Evolutionary conservation across 2,329 filamentous ascomycete species (phyloP), one percentile per base, ranked within the genome.

Genomic region (Rhytidhysteron rufulum): DNA sequence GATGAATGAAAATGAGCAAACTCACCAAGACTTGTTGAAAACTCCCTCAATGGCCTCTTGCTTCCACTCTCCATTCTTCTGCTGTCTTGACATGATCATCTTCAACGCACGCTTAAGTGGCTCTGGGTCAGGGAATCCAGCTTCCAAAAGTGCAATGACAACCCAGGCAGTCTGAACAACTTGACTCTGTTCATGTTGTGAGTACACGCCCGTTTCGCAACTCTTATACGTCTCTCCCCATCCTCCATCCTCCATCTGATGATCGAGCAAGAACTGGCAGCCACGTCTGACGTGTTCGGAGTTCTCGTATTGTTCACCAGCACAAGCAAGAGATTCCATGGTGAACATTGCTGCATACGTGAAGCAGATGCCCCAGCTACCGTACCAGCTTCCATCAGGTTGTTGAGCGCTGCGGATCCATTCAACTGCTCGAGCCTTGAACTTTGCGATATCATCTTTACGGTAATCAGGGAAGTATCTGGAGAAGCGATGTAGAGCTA

Each of bases 321-420:
- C 80, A 34, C 82, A 85, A 5, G 81, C 78, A 51, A 98, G 74
- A 47, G 86, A 88, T 63, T 97, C 91, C 1, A 97, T 74, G 0
- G 90, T 90, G 68, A 98, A 98, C 89, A 97, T 94, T 48, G 82
- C 86, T 1, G 90, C 93, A 60, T 98, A 98, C 0, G 90, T 96
- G 66, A 95, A 98, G 70, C 93, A 98, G 55, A 98, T 94, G 38
- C 88, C 93, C 93, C 93, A 98, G 60, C 82, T 89, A 33, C 93
- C 93, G 61, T 98, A 97, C 93, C 93, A 98, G 44, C 85, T 86
- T n/a, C 93, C 93, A 53, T 97, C 88, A 0, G 75, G 64, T 2
- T 79, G 73, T 66, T 97, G 93, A 3, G 82, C 79, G 2, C 75
- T 75, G 58, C 89, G 86, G 66, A 98, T 95, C 72, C 89, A 97